Conservation (phyloP, 306 rosid genomes). For the Hippophae tibetana region DNA sequence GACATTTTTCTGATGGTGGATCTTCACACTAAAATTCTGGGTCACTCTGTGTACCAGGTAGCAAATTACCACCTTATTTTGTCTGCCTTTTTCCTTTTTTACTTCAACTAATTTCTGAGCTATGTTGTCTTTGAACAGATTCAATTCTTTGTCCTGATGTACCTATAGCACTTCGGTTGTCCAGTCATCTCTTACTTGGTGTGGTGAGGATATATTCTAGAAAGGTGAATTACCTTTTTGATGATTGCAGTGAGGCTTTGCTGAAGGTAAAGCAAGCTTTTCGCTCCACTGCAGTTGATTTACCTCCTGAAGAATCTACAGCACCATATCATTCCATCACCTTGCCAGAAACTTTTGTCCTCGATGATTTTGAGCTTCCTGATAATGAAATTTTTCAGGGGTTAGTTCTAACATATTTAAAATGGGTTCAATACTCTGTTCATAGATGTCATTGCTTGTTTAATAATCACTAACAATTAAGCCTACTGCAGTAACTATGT, state of each 20-base stretch:
- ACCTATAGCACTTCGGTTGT: conserved; percentile 94
- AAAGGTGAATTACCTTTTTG: conserved; percentile 98
- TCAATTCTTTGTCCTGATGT: conserved; percentile 94
- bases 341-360: conserved; percentile 97
- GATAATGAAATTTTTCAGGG: conserved; percentile 88
- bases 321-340: conserved; percentile 99
- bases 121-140: conserved; percentile 50
- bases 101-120: conserved; percentile 6
- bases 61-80: no score
- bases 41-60: no score
- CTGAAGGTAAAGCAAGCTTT: conserved; percentile 99
- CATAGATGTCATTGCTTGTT: conserved; percentile 4
- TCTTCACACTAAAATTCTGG: no score
- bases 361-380: conserved; percentile 98
- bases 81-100: neutral
- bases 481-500: conserved; percentile 73
- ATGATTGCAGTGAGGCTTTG: conserved; percentile 99
- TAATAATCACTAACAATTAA: conserved; percentile 20
- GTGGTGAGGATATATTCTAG: conserved; percentile 99
- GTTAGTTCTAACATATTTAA: conserved; percentile 39
- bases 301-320: conserved; percentile 99
- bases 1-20: no score
- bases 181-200: conserved; percentile 99
- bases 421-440: conserved; percentile 3
- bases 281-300: conserved; percentile 93